A percentile compares a stretch with the other conserved stretches of the same genome.
Evolutionary conservation across 2,329 filamentous ascomycete species (phyloP).

Genomic region (Paecilomyces dactylethromorphus): DNA sequence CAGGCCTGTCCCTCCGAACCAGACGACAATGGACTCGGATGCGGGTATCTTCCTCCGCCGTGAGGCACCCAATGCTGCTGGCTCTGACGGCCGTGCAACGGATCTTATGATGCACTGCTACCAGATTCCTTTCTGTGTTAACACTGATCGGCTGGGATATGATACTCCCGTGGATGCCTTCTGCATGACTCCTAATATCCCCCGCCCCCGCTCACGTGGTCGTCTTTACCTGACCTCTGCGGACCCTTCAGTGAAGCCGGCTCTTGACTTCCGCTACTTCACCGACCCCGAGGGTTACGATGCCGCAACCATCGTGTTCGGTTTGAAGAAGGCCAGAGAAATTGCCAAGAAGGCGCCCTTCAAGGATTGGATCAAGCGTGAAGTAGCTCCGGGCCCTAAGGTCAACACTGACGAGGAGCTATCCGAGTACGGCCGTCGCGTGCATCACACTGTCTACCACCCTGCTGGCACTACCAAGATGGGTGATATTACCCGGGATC

Average conservation of each 20-base stretch:
- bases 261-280: conserved; percentile 85
- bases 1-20: conserved; percentile 66
- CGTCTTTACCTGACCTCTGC: conserved; percentile 69
- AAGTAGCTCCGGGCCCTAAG: conserved; percentile 70
- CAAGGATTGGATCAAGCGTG: conserved; percentile 74
- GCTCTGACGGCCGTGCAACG: conserved; percentile 65
- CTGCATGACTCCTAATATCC: conserved; percentile 91
- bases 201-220: conserved; percentile 70
- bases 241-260: conserved; percentile 71
- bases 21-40: conserved; percentile 88
- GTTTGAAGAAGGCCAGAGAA: conserved; percentile 69
- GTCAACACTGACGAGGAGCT: conserved; percentile 73
- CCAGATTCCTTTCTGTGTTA: conserved; percentile 86
- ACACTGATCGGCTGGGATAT: conserved; percentile 75
- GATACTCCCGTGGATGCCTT: conserved; percentile 68
- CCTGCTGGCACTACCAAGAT: conserved; percentile 87
- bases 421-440: conserved; percentile 71
- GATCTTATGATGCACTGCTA: conserved; percentile 98
- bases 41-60: conserved; percentile 82
- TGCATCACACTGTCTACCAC: conserved; percentile 85
- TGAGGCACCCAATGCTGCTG: conserved; percentile 62
- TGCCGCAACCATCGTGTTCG: conserved; percentile 70
- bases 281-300: conserved; percentile 81
- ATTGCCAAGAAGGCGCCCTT: conserved; percentile 71
- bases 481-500: conserved; percentile 64